Evolutionary conservation across 1,139 yeast species (phyloP).

Genomic region (Sugiyamaella neomexicana): DNA sequence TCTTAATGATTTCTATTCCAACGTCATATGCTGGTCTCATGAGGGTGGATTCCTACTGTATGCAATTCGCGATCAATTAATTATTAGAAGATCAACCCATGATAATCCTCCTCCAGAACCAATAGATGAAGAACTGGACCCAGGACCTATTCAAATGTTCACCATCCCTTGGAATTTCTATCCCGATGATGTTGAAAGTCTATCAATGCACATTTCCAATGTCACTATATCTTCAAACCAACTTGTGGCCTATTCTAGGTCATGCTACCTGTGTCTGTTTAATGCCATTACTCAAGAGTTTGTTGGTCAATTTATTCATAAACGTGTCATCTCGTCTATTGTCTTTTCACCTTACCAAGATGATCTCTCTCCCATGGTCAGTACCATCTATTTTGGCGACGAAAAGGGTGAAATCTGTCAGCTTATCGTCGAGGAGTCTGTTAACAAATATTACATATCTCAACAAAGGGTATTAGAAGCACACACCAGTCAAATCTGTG

Average conservation of each 20-base stretch:
- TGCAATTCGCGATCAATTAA: background rate
- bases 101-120: too few species aligned
- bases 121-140: background rate
- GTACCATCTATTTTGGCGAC: conserved; percentile 8
- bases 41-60: background rate
- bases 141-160: background rate
- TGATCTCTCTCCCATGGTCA: too few species aligned
- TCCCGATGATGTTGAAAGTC: background rate
- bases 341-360: conserved; percentile 3
- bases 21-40: conserved; percentile 10
- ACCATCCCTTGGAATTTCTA: conserved; percentile 2
- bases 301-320: conserved; percentile 3
- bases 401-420: conserved; percentile 6
- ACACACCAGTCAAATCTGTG: conserved; percentile 19
- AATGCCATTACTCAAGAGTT: background rate
- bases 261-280: background rate
- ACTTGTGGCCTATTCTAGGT: conserved; percentile 1
- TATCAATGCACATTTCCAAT: conserved; percentile 3
- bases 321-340: conserved; percentile 7
- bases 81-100: background rate
- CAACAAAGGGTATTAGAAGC: background rate
- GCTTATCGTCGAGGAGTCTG: background rate
- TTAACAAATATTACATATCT: background rate
- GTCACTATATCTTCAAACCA: conserved; percentile 9
- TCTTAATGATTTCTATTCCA: conserved; percentile 12